Evolutionary conservation across 176 grass and related monocot genomes (phyloP), one percentile per base, ranked within the genome.

Genomic region (Eragrostis curvula): DNA sequence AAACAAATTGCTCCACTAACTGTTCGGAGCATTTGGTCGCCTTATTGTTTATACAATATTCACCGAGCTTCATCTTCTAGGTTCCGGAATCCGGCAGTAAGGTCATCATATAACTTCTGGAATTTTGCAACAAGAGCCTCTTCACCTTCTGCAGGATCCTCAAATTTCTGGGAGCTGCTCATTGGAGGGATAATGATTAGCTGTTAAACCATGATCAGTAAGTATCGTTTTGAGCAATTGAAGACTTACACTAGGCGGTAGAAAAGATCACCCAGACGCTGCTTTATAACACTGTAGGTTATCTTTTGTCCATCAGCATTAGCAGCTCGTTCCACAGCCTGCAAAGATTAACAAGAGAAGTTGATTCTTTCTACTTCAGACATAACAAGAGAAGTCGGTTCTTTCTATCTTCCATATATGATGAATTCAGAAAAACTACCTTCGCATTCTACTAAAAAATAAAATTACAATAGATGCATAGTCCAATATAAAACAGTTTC

Each of bases 111-210:
- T 51, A 97, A 45, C 78, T 92, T 92, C 86, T 97, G 79, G 74
- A 97, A 97, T 67, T 97, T 97, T 13, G 60, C 90, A 0, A 85
- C 47, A 63, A 97, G 27, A 16, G 75, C 70, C 6, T 92, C 92
- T 70, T 97, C 92, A 5, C 95, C 95, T 83, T 97, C 92, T 7
- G 95, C 92, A 0, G 95, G 95, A 52, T 94, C 95, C 84, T 97
- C 95, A 0, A 97, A 94, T 77, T 94, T 97, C 75, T 97, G 92
- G 18, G 92, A 97, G 21, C 95, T 97, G 58, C 67, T 23, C 8
- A 18, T 40, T 8, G 63, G 24, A 39, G 72, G 21, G 30, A 73
- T 16, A 81, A 12, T 8, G 67, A n/a, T 62, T 53, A 50, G 43
- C 36, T 53, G 18, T 68, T 49, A 0, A 24, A 58, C 9, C 2